phyloP scores from a whole-genome alignment of 176 grass and related monocot genomes.

The Musa acuminata region DNA sequence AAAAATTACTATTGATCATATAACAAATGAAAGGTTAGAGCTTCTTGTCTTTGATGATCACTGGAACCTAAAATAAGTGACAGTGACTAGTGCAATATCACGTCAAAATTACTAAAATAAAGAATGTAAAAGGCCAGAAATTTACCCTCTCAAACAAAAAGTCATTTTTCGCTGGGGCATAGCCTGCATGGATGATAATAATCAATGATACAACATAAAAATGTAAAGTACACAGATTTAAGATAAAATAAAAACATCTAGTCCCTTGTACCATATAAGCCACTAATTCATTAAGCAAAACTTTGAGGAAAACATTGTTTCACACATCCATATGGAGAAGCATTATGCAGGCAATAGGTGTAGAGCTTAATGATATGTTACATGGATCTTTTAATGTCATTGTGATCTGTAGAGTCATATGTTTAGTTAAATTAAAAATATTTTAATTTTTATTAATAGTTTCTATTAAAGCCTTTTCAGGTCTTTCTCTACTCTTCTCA shows the following conservation, averaged over 20 bases:
- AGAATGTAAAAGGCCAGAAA: constrained; percentile 8
- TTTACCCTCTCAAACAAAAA: constrained; percentile 97
- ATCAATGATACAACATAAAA: constrained; percentile 1
- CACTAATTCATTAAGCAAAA: not conserved
- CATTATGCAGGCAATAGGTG: constrained; percentile 3
- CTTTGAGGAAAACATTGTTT: not conserved
- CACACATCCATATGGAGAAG: not conserved
- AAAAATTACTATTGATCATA: not conserved
- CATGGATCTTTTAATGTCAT: no score
- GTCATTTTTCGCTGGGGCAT: constrained; percentile 89
- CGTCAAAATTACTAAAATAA: not conserved
- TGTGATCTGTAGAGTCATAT: no score
- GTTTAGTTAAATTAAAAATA: no score
- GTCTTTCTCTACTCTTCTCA: no score
- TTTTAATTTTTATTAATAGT: no score
- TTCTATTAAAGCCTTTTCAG: no score
- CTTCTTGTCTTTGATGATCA: not conserved
- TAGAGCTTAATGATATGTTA: not conserved
- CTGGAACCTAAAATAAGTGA: constrained; percentile 2
- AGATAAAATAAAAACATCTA: no score
- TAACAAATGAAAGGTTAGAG: not conserved
- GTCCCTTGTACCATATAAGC: not conserved
- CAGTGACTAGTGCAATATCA: not conserved
- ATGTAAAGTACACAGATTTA: not conserved
- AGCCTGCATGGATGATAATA: constrained; percentile 54